These are phyloP conservation scores for Talaromyces sp. DNA, from an alignment of 2,329 filamentous ascomycete species.

Conservation along the genomic window DNA sequence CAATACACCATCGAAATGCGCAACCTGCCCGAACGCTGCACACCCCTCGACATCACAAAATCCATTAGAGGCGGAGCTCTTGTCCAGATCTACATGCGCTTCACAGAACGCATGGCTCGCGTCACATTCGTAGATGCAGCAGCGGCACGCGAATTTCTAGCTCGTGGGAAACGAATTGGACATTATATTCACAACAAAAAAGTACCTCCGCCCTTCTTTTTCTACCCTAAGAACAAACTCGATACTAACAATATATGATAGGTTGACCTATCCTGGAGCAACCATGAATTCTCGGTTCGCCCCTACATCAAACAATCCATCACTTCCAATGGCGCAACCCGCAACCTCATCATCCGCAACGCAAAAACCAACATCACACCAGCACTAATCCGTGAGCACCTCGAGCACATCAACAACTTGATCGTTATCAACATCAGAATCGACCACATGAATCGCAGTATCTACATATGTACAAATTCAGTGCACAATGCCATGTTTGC, in stretches of 20 bases:
- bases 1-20: conserved; percentile 52
- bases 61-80: conserved; percentile 67
- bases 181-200: conserved; percentile 66
- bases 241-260: conserved; percentile 32
- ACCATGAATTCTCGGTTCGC: conserved; percentile 65
- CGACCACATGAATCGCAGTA: conserved; percentile 49
- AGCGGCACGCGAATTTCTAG: conserved; percentile 62
- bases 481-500: conserved; percentile 73
- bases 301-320: conserved; percentile 59
- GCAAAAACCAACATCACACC: conserved; percentile 60
- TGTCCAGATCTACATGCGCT: conserved; percentile 63
- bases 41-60: conserved; percentile 62
- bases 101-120: conserved; percentile 57
- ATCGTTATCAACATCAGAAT: conserved; percentile 65
- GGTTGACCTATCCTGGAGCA: conserved; percentile 67
- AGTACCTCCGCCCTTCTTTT: conserved; percentile 45
- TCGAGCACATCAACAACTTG: conserved; percentile 80
- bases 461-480: conserved; percentile 71
- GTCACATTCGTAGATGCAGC: conserved; percentile 67
- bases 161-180: conserved; percentile 61
- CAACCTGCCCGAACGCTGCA: conserved; percentile 60
- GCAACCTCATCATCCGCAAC: conserved; percentile 68
- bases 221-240: conserved; percentile 14
- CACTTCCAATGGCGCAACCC: conserved; percentile 63
- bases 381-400: conserved; percentile 63